Evolutionary conservation across 2,329 filamentous ascomycete genomes (phyloP).

Genomic region (Emydomyces testavorans): DNA sequence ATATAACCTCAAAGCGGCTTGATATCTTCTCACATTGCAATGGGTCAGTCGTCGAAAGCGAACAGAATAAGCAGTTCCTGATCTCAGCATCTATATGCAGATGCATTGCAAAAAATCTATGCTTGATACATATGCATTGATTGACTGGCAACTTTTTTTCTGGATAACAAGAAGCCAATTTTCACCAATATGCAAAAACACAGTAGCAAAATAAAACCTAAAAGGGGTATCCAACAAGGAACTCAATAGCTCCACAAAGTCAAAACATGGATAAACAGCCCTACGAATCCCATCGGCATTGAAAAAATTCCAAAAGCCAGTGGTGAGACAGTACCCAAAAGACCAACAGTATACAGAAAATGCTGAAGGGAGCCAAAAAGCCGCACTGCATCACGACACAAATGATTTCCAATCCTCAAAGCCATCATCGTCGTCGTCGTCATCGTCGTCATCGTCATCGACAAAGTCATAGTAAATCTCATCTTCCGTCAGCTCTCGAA

Average conservation of each 20-base stretch:
- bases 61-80: too few relatives aligned
- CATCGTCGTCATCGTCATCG: constrained; percentile 1
- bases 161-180: too few relatives aligned
- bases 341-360: neutral
- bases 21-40: too few relatives aligned
- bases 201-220: neutral
- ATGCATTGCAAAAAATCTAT: too few relatives aligned
- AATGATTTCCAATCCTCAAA: constrained; percentile 11
- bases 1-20: too few relatives aligned
- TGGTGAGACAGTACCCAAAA: neutral
- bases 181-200: neutral
- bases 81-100: too few relatives aligned
- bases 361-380: too few relatives aligned
- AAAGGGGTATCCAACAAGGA: neutral
- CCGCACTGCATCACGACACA: neutral
- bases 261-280: neutral
- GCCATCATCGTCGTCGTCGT: neutral
- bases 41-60: too few relatives aligned
- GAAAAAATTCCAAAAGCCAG: neutral
- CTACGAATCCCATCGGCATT: too few relatives aligned
- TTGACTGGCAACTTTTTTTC: too few relatives aligned
- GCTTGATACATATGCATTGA: too few relatives aligned
- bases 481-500: neutral
- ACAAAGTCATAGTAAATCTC: neutral
- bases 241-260: neutral